Percentiles rank a stretch among this genome's conserved stretches.
phyloP scores from a whole-genome alignment of 176 grass and related monocot species.

The Bonia amplexicaulis region DNA sequence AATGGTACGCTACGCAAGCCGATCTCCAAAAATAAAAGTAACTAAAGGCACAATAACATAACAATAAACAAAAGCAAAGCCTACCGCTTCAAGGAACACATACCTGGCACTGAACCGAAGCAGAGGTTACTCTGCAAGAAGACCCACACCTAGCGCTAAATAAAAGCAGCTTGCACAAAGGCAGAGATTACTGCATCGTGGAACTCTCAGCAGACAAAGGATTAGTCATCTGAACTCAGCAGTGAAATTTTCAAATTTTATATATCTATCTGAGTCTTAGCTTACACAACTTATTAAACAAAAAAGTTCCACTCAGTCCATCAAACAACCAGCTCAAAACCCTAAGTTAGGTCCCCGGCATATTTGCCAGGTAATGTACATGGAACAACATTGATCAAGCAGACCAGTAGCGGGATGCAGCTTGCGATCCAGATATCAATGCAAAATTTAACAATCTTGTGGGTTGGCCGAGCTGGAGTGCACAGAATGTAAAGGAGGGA shows the following conservation, averaged over 20 bases:
- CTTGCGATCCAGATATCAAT: slow-evolving; percentile 20
- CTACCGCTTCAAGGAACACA: background rate
- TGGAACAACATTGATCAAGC: slow-evolving; percentile 39
- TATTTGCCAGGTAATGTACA: slow-evolving; percentile 43
- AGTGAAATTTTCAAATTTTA: slow-evolving; percentile 20
- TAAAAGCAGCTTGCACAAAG: background rate
- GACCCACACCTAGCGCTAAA: background rate
- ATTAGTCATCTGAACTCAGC: background rate
- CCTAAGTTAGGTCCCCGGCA: slow-evolving; percentile 19
- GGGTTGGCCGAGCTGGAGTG: slow-evolving; percentile 12
- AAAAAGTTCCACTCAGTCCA: slow-evolving; percentile 23
- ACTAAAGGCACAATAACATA: background rate
- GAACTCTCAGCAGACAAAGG: background rate
- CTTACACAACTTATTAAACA: slow-evolving; percentile 44
- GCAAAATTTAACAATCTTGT: slow-evolving; percentile 34
- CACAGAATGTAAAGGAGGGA: background rate
- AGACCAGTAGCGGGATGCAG: slow-evolving; percentile 10
- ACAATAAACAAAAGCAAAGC: background rate
- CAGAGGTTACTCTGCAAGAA: background rate
- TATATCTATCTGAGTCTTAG: slow-evolving; percentile 29
- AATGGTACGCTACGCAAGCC: background rate
- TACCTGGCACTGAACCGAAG: background rate
- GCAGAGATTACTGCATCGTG: background rate
- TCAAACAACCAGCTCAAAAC: slow-evolving; percentile 44
- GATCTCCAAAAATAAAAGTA: background rate